Base-by-base conservation (phyloP, 2,329 filamentous ascomycete species). In the Aspergillus chevalieri region DNA sequence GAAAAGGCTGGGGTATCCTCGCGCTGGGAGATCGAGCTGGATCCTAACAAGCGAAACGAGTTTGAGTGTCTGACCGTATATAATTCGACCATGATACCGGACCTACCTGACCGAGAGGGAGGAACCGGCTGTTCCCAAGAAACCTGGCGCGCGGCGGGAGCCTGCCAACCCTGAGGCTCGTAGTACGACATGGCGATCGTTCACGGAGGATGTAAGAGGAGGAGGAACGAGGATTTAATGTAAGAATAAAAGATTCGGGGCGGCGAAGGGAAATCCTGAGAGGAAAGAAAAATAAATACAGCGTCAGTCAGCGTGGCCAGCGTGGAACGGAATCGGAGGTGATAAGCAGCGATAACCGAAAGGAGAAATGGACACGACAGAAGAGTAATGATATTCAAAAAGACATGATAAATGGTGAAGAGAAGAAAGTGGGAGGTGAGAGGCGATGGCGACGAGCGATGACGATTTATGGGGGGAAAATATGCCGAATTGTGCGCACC, bases 1-100 rank as follows among this genome's bases (percentile, higher is more conserved):
- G 83, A 83, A 69, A 95, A 95, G 52, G 90, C 89, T 64, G 78
- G 76, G 51, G 81, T 79, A 53, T 94, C 89, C 58, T 92, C 87
- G 61, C 83, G 82, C 48, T 84, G 81, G 57, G 83, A 82, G 46
- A 86, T 84, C 50, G 86, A 90, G 70, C 80, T 89, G 54, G 87
- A 82, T 72, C 86, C 87, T 89, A 46, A 45, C 19, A 26, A 46
- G 9, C 51, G 9, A 26, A 24, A 44, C 24, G 36, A 48, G 33
- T 42, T 52, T 58, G 30, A 55, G 48, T 50, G 49, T 49, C n/a
- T 44, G 39, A 33, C 42, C 39, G 30, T 39, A 42, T 43, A 8
- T 26, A 12, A 33, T 30, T 30, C 26, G 34, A 36, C 15, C 34
- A 34, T 43, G 36, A 21, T 46, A 50, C 28, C 42, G 30, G 48